Base-by-base conservation (phyloP, 345 rosid genomes). In the Rubroshorea leprosula region DNA sequence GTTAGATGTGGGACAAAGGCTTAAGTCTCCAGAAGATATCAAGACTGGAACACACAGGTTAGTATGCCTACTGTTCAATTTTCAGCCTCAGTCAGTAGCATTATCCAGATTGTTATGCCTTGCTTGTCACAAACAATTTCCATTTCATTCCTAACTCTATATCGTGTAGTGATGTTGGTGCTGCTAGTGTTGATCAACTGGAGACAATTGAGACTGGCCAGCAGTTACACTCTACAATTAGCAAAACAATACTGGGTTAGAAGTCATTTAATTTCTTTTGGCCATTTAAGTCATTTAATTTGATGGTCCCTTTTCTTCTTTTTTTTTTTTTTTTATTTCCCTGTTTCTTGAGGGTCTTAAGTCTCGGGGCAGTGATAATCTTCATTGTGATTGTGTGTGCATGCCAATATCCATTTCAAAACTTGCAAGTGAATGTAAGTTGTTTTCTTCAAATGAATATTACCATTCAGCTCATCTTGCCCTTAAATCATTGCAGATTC, bases 401-500 rank as follows among this genome's bases (percentile, higher is more conserved):
- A 27, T 27, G 7, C 11, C 12, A 35, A 6, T 35, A 6, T 47
- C 12, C 21, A 14, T 14, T 20, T 48, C 16, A 52, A 57, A 35
- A 35, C 41, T 6, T 35, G 35, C 11, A 21, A 41, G 25, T 19
- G 15, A 19, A 39, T 18, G 23, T 45, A 46, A 26, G 19, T 31
- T 23, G 39, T 31, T 46, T 49, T 7, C 11, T n/a, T 46, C 29
- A 25, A 44, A 44, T 44, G 18, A 44, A 44, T 44, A 10, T 29
- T 48, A 1, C 51, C 38, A 35, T 14, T 38, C 27, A 38, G 48
- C 56, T 65, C 49, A 68, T 76, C 29, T 63, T 71, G 62, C 67
- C 72, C 51, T 53, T 72, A 27, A 68, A 65, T 62, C 64, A 54
- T 74, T 55, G 49, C 67, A 72, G 85, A 62, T 63, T 64, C 78